Evolutionary conservation across 2,329 filamentous ascomycete genomes (phyloP), one percentile per base, ranked within the genome.

Genomic region (Phyllachora maydis): DNA sequence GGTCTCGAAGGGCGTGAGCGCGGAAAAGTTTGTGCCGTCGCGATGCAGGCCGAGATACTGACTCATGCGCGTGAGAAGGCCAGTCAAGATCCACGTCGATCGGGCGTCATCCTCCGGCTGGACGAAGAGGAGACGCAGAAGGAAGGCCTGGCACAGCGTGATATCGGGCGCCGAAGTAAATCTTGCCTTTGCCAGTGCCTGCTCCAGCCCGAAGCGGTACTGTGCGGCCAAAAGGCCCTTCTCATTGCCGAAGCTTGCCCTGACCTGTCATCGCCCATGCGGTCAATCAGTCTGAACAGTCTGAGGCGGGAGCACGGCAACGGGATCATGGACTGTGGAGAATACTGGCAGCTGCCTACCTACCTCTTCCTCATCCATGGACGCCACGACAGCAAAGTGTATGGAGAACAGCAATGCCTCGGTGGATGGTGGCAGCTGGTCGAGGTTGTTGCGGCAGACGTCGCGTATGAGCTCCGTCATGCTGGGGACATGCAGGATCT

Each of bases 401-500:
- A 71, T 56, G 26, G 65, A 46, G 35, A 76, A 76, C 35, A 73
- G 54, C 8, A 78, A 43, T 1, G 68, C 66, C 35, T 74, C 66
- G 5, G 67, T 48, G 0, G 49, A 50, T 1, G 61, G 54, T 0
- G 51, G 55, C 2, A 81, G 51, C 16, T 53, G 63, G 20, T 65
- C 55, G 11, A 69, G 49, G 26, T 68, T 63, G 18, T 56, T 57
- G 17, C 65, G 56, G n/a, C n/a, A n/a, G 2, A 70, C 56, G n/a
- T 65, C 55, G 11, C 67, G 55, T 18, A 81, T 56, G 1, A 65
- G 50, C 14, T 58, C 56, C 27, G 65, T 64, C 40, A 69, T 60
- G 3, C 68, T 68, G 1, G 73, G 75, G 0, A 74, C 52, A 39
- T 83, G 76, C 6, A 81, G 39, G 8, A 81, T 53, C 39, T 78